Evolutionary conservation across 176 grass and related monocot species (phyloP), one percentile per base, ranked within the genome.

Genomic region (Themeda triandra): DNA sequence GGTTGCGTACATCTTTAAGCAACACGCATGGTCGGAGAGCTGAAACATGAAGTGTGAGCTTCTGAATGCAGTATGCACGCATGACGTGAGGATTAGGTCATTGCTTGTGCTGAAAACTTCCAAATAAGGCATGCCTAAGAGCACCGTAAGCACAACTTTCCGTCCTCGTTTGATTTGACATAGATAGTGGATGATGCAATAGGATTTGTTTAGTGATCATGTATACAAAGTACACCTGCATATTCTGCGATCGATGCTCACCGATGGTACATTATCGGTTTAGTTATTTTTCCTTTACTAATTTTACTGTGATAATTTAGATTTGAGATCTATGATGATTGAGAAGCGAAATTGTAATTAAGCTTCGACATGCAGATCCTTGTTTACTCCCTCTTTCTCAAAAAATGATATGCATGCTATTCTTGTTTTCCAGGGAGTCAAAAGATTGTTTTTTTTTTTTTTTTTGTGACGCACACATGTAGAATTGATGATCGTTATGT

Each of bases 51-150:
- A 49, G 21, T 35, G n/a, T 5, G n/a, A 59, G 7, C 23, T 66
- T 10, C 18, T 46, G 10, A n/a, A 46, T 4, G 54, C 11, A 41
- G 11, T 15, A 66, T 35, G 41, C 44, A 24, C 23, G 40, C 69
- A 75, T 66, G 77, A 75, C 77, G 75, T 66, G 45, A 40, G 59
- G 85, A 86, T 42, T 66, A n/a, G 6, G 68, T 66, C 60, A 44
- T 40, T 86, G 59, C 45, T 67, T n/a, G 3, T 24, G 10, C 13
- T 18, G 19, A 9, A 33, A 67, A 67, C 69, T 67, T 56, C 58
- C 44, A 42, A 39, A 29, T 58, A 58, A n/a, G 74, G 74, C 49
- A 76, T 58, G 48, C 14, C 10, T 36, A 53, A 54, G 45, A 56
- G 30, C 15, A 56, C 18, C 29, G 10, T 73, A 80, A 66, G 18